Conservation (phyloP, 768 basidiomycete genomes). For the Cystofilobasidium macerans region DNA sequence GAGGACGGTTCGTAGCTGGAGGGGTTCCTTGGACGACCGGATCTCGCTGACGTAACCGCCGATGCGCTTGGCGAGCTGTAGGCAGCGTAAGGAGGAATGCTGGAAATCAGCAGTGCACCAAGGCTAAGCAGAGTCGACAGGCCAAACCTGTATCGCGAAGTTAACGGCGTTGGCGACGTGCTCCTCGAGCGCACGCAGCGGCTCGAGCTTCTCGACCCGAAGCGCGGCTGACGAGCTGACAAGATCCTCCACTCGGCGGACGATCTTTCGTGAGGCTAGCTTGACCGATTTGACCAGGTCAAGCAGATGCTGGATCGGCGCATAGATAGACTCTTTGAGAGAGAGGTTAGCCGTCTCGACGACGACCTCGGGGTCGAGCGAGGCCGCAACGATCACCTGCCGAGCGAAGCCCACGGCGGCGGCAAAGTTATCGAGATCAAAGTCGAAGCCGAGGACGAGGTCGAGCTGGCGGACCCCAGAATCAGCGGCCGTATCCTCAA, state of each 20-base stretch:
- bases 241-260: slow-evolving; percentile 72
- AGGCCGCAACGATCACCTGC: slow-evolving; percentile 61
- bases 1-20: slow-evolving; percentile 62
- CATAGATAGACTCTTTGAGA: slow-evolving; percentile 62
- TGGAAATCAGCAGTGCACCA: slow-evolving; percentile 8
- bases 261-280: slow-evolving; percentile 73
- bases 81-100: slow-evolving; percentile 19
- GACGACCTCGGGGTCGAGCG: slow-evolving; percentile 66
- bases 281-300: slow-evolving; percentile 75
- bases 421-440: slow-evolving; percentile 85
- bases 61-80: slow-evolving; percentile 75
- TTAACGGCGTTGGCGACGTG: slow-evolving; percentile 68
- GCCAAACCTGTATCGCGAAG: slow-evolving; percentile 72
- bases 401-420: slow-evolving; percentile 83
- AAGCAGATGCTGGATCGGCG: slow-evolving; percentile 68
- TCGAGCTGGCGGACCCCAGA: slow-evolving; percentile 81
- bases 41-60: slow-evolving; percentile 76
- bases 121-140: neutral
- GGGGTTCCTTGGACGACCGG: slow-evolving; percentile 61
- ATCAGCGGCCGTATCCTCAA: slow-evolving; percentile 70
- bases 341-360: slow-evolving; percentile 65
- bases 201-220: slow-evolving; percentile 38
- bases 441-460: slow-evolving; percentile 67
- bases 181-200: slow-evolving; percentile 31
- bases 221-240: slow-evolving; percentile 60